These are phyloP conservation scores for Psilocybe sp. DNA, from an alignment of 768 basidiomycete species.

Conservation along the genomic window DNA sequence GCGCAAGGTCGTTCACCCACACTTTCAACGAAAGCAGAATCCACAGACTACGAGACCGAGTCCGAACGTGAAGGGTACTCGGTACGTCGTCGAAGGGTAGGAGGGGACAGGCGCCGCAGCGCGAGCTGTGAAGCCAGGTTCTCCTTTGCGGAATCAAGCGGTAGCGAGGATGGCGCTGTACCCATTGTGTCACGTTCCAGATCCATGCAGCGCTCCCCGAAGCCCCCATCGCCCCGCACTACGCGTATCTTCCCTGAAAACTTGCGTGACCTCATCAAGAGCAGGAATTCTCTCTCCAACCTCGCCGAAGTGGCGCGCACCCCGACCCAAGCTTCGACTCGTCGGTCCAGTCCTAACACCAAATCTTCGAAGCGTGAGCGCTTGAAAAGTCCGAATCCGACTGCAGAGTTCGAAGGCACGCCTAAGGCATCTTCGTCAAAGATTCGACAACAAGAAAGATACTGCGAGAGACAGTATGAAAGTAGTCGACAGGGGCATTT, in stretches of 20 bases:
- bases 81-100: constrained; percentile 7
- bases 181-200: constrained; percentile 11
- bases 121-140: constrained; percentile 21
- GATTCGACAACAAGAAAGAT: too few relatives aligned
- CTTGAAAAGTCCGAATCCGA: too few relatives aligned
- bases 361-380: too few relatives aligned
- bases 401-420: too few relatives aligned
- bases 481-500: neutral
- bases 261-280: constrained; percentile 21
- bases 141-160: constrained; percentile 13
- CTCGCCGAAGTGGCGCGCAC: neutral
- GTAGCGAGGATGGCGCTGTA: neutral
- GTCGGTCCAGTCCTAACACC: too few relatives aligned
- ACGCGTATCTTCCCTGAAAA: constrained; percentile 13
- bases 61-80: constrained; percentile 20
- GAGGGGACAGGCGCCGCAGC: constrained; percentile 18
- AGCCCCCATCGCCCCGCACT: constrained; percentile 5
- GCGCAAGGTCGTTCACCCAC: constrained; percentile 2
- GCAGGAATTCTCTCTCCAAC: constrained; percentile 13
- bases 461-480: too few relatives aligned
- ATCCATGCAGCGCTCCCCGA: constrained; percentile 10
- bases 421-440: too few relatives aligned
- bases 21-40: neutral
- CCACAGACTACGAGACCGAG: constrained; percentile 12
- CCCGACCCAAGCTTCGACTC: too few relatives aligned